These are phyloP conservation scores for Zarea fungicola DNA, from an alignment of 2,329 filamentous ascomycete genomes.

Conservation along the genomic window DNA sequence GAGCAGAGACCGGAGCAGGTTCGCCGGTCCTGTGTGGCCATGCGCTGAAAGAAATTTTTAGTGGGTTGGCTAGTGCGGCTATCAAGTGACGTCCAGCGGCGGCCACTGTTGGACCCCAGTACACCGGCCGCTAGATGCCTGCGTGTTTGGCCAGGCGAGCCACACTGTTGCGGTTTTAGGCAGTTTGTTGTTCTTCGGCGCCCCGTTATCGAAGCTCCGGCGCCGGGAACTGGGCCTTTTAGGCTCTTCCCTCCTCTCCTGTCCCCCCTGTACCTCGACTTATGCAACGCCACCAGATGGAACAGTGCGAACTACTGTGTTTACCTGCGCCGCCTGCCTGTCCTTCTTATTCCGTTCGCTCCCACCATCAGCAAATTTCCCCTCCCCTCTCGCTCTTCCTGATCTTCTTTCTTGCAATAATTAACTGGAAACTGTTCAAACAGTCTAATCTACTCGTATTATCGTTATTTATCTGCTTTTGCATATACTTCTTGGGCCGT, in stretches of 20 bases:
- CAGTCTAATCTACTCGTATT: neutral
- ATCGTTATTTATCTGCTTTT: neutral
- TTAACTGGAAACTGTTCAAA: neutral
- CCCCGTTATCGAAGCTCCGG: constrained; percentile 9
- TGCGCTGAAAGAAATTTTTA: constrained; percentile 5
- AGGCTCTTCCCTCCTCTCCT: neutral
- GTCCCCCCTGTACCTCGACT: constrained; percentile 4
- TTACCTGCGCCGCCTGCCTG: neutral
- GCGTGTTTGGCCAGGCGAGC: neutral
- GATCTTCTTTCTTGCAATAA: constrained; percentile 7
- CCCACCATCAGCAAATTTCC: constrained; percentile 12
- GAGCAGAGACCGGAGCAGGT: constrained; percentile 9
- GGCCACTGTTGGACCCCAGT: neutral
- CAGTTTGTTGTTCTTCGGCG: neutral
- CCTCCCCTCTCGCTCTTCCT: constrained; percentile 15
- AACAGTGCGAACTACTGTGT: constrained; percentile 13
- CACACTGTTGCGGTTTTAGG: neutral
- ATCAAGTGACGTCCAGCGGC: neutral
- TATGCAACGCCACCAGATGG: constrained; percentile 15
- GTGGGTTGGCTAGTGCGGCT: neutral
- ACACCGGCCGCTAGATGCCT: neutral
- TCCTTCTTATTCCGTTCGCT: constrained; percentile 13
- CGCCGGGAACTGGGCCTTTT: constrained; percentile 9
- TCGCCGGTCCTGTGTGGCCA: neutral
- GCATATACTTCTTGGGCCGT: neutral